Evolutionary conservation across 495 filamentous ascomycete genomes (phyloP).

Genomic region (Penicillium taxi): DNA sequence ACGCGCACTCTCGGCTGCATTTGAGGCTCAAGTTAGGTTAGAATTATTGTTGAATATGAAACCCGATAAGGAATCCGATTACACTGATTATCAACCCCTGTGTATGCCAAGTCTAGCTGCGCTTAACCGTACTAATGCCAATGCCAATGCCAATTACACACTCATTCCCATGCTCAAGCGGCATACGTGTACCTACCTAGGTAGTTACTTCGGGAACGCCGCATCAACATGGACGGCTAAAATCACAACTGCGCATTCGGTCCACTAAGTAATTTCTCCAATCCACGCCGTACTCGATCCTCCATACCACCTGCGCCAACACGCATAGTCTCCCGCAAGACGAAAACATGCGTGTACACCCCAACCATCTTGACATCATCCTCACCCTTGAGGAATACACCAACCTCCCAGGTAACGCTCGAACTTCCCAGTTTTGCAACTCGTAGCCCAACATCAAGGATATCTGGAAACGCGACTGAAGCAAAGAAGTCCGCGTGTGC

Average conservation of each 20-base stretch:
- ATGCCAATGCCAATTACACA: too few relatives aligned
- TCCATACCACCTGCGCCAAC: slow-evolving; percentile 48
- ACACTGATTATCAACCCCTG: too few relatives aligned
- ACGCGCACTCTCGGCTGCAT: not conserved
- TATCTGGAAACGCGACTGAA: slow-evolving; percentile 72
- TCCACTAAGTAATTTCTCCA: slow-evolving; percentile 42
- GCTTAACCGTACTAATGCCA: too few relatives aligned
- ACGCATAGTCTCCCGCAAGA: slow-evolving; percentile 61
- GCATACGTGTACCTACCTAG: too few relatives aligned
- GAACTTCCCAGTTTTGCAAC: slow-evolving; percentile 78
- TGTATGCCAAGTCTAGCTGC: too few relatives aligned
- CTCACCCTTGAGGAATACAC: slow-evolving; percentile 68
- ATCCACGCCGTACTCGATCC: slow-evolving; percentile 30
- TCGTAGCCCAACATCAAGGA: slow-evolving; percentile 71
- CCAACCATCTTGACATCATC: slow-evolving; percentile 80
- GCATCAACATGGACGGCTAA: too few relatives aligned
- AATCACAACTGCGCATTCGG: slow-evolving; percentile 20
- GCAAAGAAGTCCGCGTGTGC: slow-evolving; percentile 79
- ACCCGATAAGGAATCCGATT: too few relatives aligned
- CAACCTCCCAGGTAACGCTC: slow-evolving; percentile 89
- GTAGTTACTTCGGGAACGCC: too few relatives aligned
- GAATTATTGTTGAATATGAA: too few relatives aligned
- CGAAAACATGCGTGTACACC: slow-evolving; percentile 83
- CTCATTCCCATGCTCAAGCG: too few relatives aligned
- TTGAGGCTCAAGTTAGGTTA: too few relatives aligned